These are phyloP conservation scores for Lasiodiplodia sp. DNA, from an alignment of 2,329 filamentous ascomycete genomes.

Conservation along the genomic window DNA sequence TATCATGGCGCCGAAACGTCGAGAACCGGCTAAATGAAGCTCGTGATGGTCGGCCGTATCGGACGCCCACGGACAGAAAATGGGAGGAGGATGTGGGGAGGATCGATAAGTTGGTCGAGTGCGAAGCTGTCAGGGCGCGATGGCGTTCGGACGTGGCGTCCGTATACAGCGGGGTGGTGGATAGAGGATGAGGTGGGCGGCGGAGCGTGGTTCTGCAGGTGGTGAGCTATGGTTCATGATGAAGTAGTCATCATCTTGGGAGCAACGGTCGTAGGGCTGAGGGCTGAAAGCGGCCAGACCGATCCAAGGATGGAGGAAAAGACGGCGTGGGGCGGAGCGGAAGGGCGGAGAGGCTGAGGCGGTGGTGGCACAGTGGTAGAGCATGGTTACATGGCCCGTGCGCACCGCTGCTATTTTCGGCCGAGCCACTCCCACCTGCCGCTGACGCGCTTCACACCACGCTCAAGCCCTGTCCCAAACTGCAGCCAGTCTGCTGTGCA, in stretches of 20 bases:
- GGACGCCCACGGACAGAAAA: background rate
- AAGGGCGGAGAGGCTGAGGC: conserved; percentile 6
- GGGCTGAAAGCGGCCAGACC: background rate
- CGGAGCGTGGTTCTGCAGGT: background rate
- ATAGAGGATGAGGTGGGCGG: background rate
- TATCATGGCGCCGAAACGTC: background rate
- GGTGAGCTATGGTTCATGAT: background rate
- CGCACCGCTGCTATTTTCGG: conserved; percentile 21
- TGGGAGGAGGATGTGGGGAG: background rate
- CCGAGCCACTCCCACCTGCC: background rate
- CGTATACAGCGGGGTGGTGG: conserved; percentile 4
- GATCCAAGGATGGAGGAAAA: background rate
- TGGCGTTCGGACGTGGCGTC: conserved; percentile 5
- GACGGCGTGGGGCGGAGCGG: conserved; percentile 1
- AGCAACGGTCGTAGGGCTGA: background rate
- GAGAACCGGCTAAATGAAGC: background rate
- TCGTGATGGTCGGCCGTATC: background rate
- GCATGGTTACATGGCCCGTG: conserved; percentile 18
- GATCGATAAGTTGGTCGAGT: too few species aligned
- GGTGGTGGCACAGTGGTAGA: background rate
- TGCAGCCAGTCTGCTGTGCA: conserved; percentile 4
- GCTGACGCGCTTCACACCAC: conserved; percentile 12
- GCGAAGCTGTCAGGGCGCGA: background rate
- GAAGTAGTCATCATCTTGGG: background rate
- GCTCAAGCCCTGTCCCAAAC: background rate